Evolutionary conservation across 164 flowering plant genomes (phyloP).

Genomic region (Magnolia kwangsiensis): DNA sequence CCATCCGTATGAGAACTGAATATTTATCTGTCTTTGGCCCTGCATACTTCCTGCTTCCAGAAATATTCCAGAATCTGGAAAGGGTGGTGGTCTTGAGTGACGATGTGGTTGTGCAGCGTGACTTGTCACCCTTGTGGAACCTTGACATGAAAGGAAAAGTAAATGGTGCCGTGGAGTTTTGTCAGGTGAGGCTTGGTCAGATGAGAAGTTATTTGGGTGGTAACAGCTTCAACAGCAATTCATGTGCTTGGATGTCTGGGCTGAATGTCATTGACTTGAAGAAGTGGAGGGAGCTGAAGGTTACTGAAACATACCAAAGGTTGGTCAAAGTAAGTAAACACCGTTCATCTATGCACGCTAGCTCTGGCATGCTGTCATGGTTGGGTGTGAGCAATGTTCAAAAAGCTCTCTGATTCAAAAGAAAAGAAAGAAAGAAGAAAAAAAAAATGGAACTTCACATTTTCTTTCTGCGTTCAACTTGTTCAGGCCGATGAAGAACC

Average conservation of each 20-base stretch:
- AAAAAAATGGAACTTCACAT: too few relatives aligned
- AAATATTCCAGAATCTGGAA: conserved; percentile 56
- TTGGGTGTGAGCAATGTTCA: too few relatives aligned
- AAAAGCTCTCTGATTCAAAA: too few relatives aligned
- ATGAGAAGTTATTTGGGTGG: conserved; percentile 47
- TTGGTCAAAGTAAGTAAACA: conserved; percentile 29
- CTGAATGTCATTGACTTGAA: conserved; percentile 76
- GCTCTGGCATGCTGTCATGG: background rate
- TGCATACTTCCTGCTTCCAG: conserved; percentile 71
- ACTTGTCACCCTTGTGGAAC: conserved; percentile 76
- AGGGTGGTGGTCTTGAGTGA: conserved; percentile 81
- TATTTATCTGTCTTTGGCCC: conserved; percentile 73
- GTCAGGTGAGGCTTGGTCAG: conserved; percentile 58
- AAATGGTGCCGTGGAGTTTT: conserved; percentile 65
- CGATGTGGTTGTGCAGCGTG: conserved; percentile 80
- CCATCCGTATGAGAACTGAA: conserved; percentile 38
- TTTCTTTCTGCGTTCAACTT: too few relatives aligned
- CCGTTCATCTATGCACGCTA: background rate
- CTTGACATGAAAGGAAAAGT: conserved; percentile 79
- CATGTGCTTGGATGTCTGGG: conserved; percentile 96
- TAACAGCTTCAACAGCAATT: conserved; percentile 24
- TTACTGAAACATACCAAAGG: conserved; percentile 45
- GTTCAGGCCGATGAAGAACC: too few relatives aligned
- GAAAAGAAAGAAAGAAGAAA: too few relatives aligned
- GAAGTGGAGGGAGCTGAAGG: conserved; percentile 67